Conservation (phyloP, 1,139 yeast species). For the Suhomyces bribrorum region DNA sequence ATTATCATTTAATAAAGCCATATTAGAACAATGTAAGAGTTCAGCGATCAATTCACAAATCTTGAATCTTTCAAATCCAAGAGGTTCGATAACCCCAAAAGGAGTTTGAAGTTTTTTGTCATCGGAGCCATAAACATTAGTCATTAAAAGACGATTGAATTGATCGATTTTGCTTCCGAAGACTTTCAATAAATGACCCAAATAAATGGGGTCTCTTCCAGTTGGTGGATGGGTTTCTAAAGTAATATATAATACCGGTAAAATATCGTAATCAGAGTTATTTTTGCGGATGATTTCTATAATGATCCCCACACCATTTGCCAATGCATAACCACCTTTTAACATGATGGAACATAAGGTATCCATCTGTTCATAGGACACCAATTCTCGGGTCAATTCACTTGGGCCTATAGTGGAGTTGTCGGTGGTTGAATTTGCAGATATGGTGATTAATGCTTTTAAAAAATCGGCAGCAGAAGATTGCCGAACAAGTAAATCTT, state of each 20-base stretch:
- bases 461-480: constrained; percentile 51
- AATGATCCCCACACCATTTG: constrained; percentile 94
- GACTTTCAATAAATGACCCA: constrained; percentile 81
- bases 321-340: constrained; percentile 85
- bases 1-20: constrained; percentile 88
- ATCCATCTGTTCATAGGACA: constrained; percentile 66
- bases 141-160: constrained; percentile 48
- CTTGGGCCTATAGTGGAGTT: constrained; percentile 95
- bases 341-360: constrained; percentile 80
- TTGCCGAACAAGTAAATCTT: constrained; percentile 45
- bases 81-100: constrained; percentile 66
- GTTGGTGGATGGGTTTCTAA: constrained; percentile 92
- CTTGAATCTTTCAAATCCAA: constrained; percentile 93
- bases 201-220: constrained; percentile 90
- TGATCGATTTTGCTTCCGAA: constrained; percentile 76
- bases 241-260: constrained; percentile 85
- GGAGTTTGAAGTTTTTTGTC: constrained; percentile 52
- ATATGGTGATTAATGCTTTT: constrained; percentile 51
- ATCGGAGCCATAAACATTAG: constrained; percentile 21
- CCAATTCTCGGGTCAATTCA: constrained; percentile 88
- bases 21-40: constrained; percentile 91
- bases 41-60: constrained; percentile 95
- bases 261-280: constrained; percentile 91
- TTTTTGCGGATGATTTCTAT: constrained; percentile 94
- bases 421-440: constrained; percentile 73